Conservation (phyloP, 352 stramenopile genomes). For the Pythium dissimile region DNA sequence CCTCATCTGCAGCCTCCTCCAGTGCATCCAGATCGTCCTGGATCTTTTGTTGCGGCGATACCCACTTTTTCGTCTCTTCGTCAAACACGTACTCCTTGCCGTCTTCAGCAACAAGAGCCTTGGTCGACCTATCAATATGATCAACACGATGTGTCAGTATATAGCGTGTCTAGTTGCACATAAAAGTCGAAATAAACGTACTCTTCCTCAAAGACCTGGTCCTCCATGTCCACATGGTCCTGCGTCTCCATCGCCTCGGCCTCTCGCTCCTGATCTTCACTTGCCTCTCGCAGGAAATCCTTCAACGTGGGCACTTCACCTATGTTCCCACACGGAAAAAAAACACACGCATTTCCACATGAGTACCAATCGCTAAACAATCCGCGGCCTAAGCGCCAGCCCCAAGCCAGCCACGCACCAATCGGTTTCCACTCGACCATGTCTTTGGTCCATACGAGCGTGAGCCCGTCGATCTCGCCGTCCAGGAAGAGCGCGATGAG, state of each 20-base stretch:
- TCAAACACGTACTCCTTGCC: slow-evolving; percentile 40
- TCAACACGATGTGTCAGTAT: not conserved
- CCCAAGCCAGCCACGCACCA: slow-evolving; percentile 12
- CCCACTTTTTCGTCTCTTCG: slow-evolving; percentile 31
- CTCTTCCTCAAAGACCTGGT: slow-evolving; percentile 25
- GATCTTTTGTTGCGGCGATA: slow-evolving; percentile 36
- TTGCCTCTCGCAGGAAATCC: slow-evolving; percentile 33
- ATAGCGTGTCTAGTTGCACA: not conserved
- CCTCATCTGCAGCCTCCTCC: slow-evolving; percentile 31
- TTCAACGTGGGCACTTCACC: slow-evolving; percentile 30
- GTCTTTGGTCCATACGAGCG: slow-evolving; percentile 33
- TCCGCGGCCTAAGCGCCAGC: too few relatives aligned
- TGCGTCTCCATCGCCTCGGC: slow-evolving; percentile 14
- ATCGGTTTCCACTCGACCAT: slow-evolving; percentile 30
- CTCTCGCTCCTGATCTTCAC: slow-evolving; percentile 29
- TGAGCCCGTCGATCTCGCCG: slow-evolving; percentile 35
- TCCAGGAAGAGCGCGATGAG: slow-evolving; percentile 33
- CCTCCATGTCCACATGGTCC: slow-evolving; percentile 10
- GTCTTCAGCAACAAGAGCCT: slow-evolving; percentile 30
- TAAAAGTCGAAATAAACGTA: slow-evolving; percentile 6
- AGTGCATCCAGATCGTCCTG: slow-evolving; percentile 46
- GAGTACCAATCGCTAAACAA: too few relatives aligned
- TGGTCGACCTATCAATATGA: slow-evolving; percentile 1
- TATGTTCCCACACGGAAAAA: not conserved
- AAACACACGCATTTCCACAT: too few relatives aligned